These are phyloP conservation scores for Pythium sp. DNA, from an alignment of 352 stramenopile genomes.

Conservation along the genomic window DNA sequence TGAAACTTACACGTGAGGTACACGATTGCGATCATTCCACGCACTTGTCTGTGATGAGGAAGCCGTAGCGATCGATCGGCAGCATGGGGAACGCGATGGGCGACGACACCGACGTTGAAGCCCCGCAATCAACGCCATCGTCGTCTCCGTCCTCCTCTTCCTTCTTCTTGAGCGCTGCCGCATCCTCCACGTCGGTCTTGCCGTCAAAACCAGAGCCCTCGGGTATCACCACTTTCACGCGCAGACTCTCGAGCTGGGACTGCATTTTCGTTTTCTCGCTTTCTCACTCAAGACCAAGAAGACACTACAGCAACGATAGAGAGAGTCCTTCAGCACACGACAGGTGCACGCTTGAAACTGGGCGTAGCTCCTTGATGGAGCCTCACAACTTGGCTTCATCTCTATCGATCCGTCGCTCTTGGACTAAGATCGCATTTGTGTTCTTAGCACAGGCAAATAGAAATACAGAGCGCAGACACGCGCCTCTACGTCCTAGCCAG, in stretches of 20 bases:
- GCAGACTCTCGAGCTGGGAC: constrained; percentile 17
- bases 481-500: background rate
- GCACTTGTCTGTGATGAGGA: constrained; percentile 72
- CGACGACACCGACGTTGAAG: constrained; percentile 6
- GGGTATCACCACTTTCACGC: constrained; percentile 6
- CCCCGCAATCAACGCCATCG: background rate
- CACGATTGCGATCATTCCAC: background rate
- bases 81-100: constrained; percentile 51
- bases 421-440: constrained; percentile 4
- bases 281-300: background rate
- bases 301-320: background rate
- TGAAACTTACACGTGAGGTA: background rate
- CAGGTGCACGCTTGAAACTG: background rate
- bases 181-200: background rate
- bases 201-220: background rate
- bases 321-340: background rate
- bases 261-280: constrained; percentile 6
- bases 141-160: constrained; percentile 9
- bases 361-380: background rate
- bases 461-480: background rate
- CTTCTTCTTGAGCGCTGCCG: constrained; percentile 20
- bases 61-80: constrained; percentile 69
- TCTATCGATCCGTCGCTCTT: background rate
- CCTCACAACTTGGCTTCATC: background rate
- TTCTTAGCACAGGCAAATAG: background rate